Base-by-base conservation (phyloP, 179 eudicot genomes). In the Silene vulgaris region DNA sequence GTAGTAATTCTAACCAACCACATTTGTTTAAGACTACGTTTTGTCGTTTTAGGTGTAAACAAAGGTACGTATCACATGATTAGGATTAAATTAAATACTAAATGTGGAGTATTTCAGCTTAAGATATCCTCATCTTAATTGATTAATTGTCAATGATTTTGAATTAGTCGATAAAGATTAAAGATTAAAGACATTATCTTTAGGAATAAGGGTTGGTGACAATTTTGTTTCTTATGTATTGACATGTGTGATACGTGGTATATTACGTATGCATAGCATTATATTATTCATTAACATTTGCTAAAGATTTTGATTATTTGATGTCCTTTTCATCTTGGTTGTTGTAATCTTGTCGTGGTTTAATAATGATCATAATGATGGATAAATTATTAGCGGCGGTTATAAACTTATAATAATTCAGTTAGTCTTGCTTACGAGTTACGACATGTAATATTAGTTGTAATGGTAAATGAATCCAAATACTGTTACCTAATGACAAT, bases 41-140 rank as follows among this genome's bases (percentile, higher is more conserved):
- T 70, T 7, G 73, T 50, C 73, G 17, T 70, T 70, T 70, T 45
- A 30, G 59, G 23, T 21, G 59, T 4, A 23, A 20, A 70, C 73
- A 50, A 48, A 12, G 37, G 29, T 40, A 6, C 21, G 20, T 16
- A 69, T 19, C 28, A 69, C 19, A 50, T 52, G 72, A 71, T 71
- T 52, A 71, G 5, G 37, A 43, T 54, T 19, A 23, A 52, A 71
- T 71, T 50, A 71, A 48, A 71, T 52, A 37, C 43, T 71, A 54
- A 52, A 48, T 71, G 5, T n/a, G 26, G 71, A 67, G 63, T 16
- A 71, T 71, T 28, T 71, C 1, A 54, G 40, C 59, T 71, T 26
- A 52, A 71, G 63, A 71, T 71, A 71, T 26, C 52, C 21, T 71
- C 50, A 71, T 71, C 23, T 71, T 54, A 28, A 52, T 52, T 52